These are phyloP conservation scores for Gossypium australe DNA, from an alignment of 345 rosid genomes.

Conservation along the genomic window DNA sequence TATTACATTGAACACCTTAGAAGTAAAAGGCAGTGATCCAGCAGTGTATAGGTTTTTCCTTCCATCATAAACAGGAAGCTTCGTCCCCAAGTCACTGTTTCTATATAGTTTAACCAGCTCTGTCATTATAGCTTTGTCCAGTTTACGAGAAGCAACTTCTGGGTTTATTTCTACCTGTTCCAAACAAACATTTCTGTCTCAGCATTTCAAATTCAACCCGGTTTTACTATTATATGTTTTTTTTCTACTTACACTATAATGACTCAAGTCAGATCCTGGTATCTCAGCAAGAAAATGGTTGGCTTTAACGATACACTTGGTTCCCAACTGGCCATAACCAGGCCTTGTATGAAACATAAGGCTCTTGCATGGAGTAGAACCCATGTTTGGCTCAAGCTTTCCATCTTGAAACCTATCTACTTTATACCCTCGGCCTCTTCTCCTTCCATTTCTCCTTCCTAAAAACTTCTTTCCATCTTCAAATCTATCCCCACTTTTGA, in stretches of 20 bases:
- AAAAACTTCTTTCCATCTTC: constrained; percentile 14
- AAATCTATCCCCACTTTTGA: constrained; percentile 11
- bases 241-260: constrained; percentile 28
- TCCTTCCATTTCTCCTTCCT: constrained; percentile 17
- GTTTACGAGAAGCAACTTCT: constrained; percentile 25
- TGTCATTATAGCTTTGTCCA: constrained; percentile 28
- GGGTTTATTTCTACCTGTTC: constrained; percentile 33
- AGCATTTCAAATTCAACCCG: not conserved
- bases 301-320: constrained; percentile 35
- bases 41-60: constrained; percentile 34
- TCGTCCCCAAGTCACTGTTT: constrained; percentile 27
- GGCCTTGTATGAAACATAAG: constrained; percentile 26
- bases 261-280: constrained; percentile 30
- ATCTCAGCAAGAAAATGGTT: constrained; percentile 40
- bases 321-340: constrained; percentile 30
- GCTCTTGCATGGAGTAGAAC: constrained; percentile 23
- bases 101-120: constrained; percentile 28
- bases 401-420: constrained; percentile 13
- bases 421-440: constrained; percentile 20
- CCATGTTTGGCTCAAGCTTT: constrained; percentile 4
- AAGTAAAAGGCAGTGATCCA: constrained; percentile 30
- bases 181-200: constrained; percentile 3
- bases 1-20: constrained; percentile 25
- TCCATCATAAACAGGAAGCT: constrained; percentile 43
- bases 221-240: not conserved